Percentiles rank a stretch among this genome's conserved stretches.
Evolutionary conservation across 2,329 filamentous ascomycete genomes (phyloP).

Genomic region (Colletotrichum chrysophilum): DNA sequence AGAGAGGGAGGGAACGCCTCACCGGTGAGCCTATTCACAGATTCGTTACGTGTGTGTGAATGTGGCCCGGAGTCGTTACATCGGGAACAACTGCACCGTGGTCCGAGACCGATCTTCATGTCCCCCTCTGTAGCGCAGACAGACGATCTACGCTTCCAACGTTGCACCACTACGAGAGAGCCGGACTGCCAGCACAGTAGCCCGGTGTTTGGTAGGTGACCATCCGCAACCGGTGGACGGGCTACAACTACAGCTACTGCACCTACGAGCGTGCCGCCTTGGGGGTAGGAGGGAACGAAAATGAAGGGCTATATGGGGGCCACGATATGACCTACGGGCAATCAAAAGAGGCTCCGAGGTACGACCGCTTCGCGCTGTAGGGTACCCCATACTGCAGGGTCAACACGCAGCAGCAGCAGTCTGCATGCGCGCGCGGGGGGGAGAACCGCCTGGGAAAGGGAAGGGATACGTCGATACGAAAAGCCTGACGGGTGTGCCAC

Average conservation of each 20-base stretch:
- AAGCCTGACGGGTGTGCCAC: background rate
- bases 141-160: background rate
- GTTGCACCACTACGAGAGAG: background rate
- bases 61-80: background rate
- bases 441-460: background rate
- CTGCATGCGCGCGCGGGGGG: background rate
- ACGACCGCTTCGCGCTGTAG: constrained; percentile 28
- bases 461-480: constrained; percentile 7
- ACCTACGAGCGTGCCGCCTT: background rate
- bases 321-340: constrained; percentile 30
- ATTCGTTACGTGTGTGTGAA: background rate
- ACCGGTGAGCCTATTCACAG: background rate
- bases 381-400: constrained; percentile 13
- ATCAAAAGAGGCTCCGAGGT: constrained; percentile 32
- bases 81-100: background rate
- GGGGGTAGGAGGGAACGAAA: background rate
- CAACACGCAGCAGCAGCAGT: background rate
- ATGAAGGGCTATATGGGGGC: constrained; percentile 1
- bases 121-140: background rate
- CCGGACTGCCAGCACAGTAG: background rate
- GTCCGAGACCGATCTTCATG: background rate
- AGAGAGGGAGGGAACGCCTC: background rate
- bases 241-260: background rate
- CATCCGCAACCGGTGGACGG: background rate
- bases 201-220: background rate